A percentile compares a stretch with the other conserved stretches of the same genome.
Conservation (phyloP, 441 rosid genomes). For the Aquilaria agallochum region DNA sequence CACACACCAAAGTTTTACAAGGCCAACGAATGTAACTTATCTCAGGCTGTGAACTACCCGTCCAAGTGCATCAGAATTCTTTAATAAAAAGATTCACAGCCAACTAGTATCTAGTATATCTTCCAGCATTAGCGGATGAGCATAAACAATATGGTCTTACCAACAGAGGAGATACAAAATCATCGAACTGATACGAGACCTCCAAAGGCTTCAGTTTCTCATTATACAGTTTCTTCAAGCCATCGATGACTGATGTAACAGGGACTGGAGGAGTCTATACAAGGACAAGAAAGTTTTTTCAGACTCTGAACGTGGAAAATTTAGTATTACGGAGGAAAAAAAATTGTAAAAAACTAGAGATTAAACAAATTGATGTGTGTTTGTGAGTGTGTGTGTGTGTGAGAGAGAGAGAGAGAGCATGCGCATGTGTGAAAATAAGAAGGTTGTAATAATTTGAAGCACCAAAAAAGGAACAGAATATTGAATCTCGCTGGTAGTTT, state of each 20-base stretch:
- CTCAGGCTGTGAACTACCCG: neutral
- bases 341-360: too few relatives aligned
- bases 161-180: slow-evolving; percentile 72
- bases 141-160: slow-evolving; percentile 29
- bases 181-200: slow-evolving; percentile 76
- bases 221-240: slow-evolving; percentile 74
- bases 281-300: neutral
- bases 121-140: too few relatives aligned
- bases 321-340: too few relatives aligned
- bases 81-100: too few relatives aligned
- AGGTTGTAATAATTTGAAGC: too few relatives aligned
- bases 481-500: too few relatives aligned
- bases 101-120: neutral
- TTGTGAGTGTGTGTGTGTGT: too few relatives aligned
- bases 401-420: neutral
- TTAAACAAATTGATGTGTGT: too few relatives aligned
- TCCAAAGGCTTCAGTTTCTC: slow-evolving; percentile 91
- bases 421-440: neutral
- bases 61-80: too few relatives aligned
- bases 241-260: slow-evolving; percentile 89
- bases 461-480: too few relatives aligned
- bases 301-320: too few relatives aligned
- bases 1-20: neutral
- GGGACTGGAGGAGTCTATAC: slow-evolving; percentile 41
- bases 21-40: neutral